Evolutionary conservation across 73 alveolate genomes (phyloP).

Genomic region (Uronychia setigera): DNA sequence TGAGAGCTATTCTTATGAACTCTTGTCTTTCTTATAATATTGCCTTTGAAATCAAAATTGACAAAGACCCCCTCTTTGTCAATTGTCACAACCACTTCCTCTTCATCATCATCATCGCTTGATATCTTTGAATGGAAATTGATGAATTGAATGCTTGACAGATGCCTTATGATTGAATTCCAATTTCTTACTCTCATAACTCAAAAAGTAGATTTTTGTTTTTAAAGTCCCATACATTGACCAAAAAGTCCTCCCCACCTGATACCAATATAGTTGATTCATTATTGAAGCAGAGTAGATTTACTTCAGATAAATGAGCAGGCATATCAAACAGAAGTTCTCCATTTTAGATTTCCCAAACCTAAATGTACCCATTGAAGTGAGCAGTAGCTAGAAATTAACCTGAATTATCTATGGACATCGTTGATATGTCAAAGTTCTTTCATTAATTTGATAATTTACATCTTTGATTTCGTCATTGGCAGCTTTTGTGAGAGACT

Average conservation of each 20-base stretch:
- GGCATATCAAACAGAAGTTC: conserved; percentile 32
- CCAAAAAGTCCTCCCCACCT: conserved; percentile 40
- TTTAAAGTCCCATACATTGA: conserved; percentile 49
- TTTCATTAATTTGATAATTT: no score
- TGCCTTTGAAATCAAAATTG: neutral
- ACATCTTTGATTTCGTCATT: conserved; percentile 21
- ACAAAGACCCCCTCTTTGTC: neutral
- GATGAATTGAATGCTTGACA: neutral
- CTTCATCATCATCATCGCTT: neutral
- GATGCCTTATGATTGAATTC: no score
- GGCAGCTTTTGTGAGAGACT: conserved; percentile 5
- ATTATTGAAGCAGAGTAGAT: conserved; percentile 25
- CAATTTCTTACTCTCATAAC: conserved; percentile 27
- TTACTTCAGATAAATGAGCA: conserved; percentile 46
- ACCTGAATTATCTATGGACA: conserved; percentile 19
- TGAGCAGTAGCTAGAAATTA: conserved; percentile 21
- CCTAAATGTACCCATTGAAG: conserved; percentile 28
- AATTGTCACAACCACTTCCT: neutral
- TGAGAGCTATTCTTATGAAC: neutral
- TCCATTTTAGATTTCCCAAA: conserved; percentile 30
- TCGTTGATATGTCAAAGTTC: conserved; percentile 32
- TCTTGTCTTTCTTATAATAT: neutral
- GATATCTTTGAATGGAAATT: neutral
- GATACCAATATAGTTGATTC: conserved; percentile 22
- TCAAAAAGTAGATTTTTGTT: conserved; percentile 31